Evolutionary conservation across 495 filamentous ascomycete species (phyloP).

Genomic region (Lindgomyces ingoldianus): DNA sequence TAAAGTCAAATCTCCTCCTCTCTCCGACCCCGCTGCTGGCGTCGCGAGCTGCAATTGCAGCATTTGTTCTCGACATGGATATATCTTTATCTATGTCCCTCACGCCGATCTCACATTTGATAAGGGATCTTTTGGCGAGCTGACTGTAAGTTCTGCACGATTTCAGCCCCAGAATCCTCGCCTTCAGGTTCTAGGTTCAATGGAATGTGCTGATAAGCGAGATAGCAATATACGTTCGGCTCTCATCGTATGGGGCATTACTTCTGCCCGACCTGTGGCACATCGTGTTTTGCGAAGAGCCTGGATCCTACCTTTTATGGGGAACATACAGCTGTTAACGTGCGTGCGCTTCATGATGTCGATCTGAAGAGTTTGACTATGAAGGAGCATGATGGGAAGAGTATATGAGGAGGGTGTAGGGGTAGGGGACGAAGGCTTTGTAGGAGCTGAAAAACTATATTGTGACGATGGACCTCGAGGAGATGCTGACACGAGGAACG

Average conservation of each 20-base stretch:
- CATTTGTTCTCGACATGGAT: constrained; percentile 51
- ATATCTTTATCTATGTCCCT: constrained; percentile 46
- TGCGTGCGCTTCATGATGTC: constrained; percentile 30
- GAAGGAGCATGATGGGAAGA: constrained; percentile 30
- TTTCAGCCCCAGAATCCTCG: not conserved
- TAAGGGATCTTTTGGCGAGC: constrained; percentile 31
- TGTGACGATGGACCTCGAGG: too few relatives aligned
- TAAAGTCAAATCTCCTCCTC: constrained; percentile 40
- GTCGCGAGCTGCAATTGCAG: constrained; percentile 46
- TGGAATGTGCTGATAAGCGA: not conserved
- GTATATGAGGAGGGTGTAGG: not conserved
- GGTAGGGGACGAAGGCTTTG: too few relatives aligned
- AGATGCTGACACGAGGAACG: too few relatives aligned
- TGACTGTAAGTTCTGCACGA: constrained; percentile 12
- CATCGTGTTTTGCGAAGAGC: constrained; percentile 41
- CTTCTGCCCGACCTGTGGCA: constrained; percentile 50
- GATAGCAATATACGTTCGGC: constrained; percentile 45
- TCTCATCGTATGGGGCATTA: constrained; percentile 42
- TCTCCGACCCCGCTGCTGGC: constrained; percentile 32
- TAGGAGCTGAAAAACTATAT: too few relatives aligned
- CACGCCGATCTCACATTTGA: constrained; percentile 35
- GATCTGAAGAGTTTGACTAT: constrained; percentile 30
- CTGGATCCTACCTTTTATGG: constrained; percentile 22
- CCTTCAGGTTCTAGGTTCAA: not conserved
- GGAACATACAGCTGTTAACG: constrained; percentile 45